A percentile compares a stretch with the other conserved stretches of the same genome.
phyloP scores from a whole-genome alignment of 805 yeast genomes.

The Saturnispora bothae region DNA sequence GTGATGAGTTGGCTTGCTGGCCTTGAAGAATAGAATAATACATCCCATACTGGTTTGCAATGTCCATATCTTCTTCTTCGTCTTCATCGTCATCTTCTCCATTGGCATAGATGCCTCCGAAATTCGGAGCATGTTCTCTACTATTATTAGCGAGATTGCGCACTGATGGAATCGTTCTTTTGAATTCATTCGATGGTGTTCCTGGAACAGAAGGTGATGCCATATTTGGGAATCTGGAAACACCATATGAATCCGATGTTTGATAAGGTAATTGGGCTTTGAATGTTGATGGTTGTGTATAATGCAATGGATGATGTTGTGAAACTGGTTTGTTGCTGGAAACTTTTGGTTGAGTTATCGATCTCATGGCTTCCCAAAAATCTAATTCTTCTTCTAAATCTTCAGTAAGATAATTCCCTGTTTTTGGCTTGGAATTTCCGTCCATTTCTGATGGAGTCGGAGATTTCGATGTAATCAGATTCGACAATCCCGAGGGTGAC shows the following conservation, averaged over 20 bases:
- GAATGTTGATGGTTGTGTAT: constrained; percentile 21
- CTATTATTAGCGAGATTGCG: constrained; percentile 7
- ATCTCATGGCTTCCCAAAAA: constrained; percentile 62
- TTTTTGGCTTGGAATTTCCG: constrained; percentile 1
- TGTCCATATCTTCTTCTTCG: constrained; percentile 23
- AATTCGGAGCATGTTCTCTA: constrained; percentile 4
- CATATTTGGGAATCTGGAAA: constrained; percentile 13
- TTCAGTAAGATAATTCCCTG: constrained; percentile 23
- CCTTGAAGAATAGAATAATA: constrained; percentile 22
- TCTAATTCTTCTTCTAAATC: constrained; percentile 55
- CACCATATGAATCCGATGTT: constrained; percentile 14
- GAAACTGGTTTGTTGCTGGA: constrained; percentile 33
- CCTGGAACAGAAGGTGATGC: constrained; percentile 10
- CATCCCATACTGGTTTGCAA: constrained; percentile 28
- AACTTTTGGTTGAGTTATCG: constrained; percentile 35
- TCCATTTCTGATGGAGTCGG: constrained; percentile 2
- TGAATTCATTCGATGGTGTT: constrained; percentile 3
- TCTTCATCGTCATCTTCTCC: constrained; percentile 18
- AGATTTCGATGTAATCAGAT: constrained; percentile 3
- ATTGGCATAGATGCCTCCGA: constrained; percentile 10
- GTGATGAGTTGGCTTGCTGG: neutral
- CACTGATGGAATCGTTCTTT: constrained; percentile 6
- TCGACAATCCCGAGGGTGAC: constrained; percentile 4
- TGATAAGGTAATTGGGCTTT: constrained; percentile 14
- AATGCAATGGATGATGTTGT: constrained; percentile 45